Evolutionary conservation across 805 yeast species (phyloP).

Genomic region (Pichia ethanolica): DNA sequence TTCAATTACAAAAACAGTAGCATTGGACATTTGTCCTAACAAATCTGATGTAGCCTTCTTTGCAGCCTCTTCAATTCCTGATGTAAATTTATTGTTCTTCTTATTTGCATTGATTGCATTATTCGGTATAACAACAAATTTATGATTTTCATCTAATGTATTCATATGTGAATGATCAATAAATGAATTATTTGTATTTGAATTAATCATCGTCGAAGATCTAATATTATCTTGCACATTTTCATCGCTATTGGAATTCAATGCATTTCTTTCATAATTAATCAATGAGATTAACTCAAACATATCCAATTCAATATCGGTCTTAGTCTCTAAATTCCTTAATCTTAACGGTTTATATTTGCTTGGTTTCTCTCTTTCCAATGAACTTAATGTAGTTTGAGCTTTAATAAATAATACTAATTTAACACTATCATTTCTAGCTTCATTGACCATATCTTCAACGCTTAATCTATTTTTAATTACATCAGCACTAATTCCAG

Average conservation of each 20-base stretch:
- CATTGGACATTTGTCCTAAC: conserved; percentile 46
- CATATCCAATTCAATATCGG: conserved; percentile 67
- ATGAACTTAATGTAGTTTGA: conserved; percentile 29
- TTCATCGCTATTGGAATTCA: conserved; percentile 11
- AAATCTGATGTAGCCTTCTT: conserved; percentile 50
- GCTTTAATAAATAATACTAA: conserved; percentile 78
- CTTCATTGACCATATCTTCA: conserved; percentile 62
- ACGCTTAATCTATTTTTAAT: conserved; percentile 35
- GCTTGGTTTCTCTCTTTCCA: conserved; percentile 28
- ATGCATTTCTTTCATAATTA: conserved; percentile 13
- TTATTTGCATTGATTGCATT: conserved; percentile 75
- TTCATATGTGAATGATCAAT: background rate
- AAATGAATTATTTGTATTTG: background rate
- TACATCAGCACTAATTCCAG: conserved; percentile 74
- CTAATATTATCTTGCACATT: background rate
- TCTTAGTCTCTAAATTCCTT: conserved; percentile 49
- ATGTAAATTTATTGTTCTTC: conserved; percentile 68
- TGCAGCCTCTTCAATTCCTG: conserved; percentile 70
- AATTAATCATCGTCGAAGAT: background rate
- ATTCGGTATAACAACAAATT: conserved; percentile 61
- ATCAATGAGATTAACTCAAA: conserved; percentile 54
- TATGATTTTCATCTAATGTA: conserved; percentile 31
- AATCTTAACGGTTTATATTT: conserved; percentile 72
- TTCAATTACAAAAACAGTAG: conserved; percentile 77
- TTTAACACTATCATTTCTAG: conserved; percentile 61